phyloP scores from a whole-genome alignment of 495 filamentous ascomycete species.

The Penicillium desertorum region DNA sequence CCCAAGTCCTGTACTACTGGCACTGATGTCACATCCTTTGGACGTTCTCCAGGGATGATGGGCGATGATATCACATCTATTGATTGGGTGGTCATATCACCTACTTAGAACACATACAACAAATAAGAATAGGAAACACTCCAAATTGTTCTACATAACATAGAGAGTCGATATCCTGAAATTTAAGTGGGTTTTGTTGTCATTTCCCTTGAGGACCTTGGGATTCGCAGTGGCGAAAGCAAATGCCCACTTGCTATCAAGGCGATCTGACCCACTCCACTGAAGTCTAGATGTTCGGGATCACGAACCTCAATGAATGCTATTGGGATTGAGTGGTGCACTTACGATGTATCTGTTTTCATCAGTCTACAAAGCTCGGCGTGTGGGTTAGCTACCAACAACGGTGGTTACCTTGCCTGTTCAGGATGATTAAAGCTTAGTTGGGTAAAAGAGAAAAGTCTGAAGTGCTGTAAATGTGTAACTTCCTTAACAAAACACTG shows the following conservation, averaged over 20 bases:
- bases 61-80: constrained; percentile 30
- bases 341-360: too few relatives aligned
- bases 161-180: background rate
- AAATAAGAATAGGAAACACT: background rate
- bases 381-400: too few relatives aligned
- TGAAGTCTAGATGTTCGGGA: background rate
- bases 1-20: background rate
- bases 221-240: background rate
- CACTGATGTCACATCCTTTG: constrained; percentile 26
- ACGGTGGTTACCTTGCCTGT: background rate
- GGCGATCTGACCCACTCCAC: background rate
- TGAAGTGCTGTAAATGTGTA: background rate
- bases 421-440: background rate
- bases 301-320: background rate
- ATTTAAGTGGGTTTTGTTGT: background rate
- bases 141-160: background rate
- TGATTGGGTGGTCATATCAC: constrained; percentile 6
- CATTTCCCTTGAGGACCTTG: background rate
- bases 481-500: constrained; percentile 10
- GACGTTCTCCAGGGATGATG: constrained; percentile 22
- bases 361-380: background rate
- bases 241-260: background rate
- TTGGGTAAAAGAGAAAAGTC: background rate
- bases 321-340: background rate
- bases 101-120: background rate